Base-by-base conservation (phyloP, 2,329 filamentous ascomycete species). In the Rhynchosporium agropyri region DNA sequence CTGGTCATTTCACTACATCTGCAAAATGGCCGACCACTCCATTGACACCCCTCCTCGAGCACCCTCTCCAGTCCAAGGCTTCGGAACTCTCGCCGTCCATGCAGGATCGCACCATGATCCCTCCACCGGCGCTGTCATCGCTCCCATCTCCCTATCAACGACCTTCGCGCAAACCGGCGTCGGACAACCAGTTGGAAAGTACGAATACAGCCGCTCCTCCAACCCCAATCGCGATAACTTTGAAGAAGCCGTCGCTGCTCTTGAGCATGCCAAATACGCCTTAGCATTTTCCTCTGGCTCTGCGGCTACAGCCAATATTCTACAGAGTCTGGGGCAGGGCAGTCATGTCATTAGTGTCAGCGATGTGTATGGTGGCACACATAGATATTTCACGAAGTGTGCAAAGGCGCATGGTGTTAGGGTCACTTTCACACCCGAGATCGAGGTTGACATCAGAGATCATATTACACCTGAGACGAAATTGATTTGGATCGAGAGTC, bases 371-470 rank as follows among this genome's bases (percentile, higher is more conserved):
- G 95, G 95, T 71, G 95, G 95, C 71, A 99, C 95, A 48, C 95
- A 99, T 80, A 86, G 95, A 73, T 99, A 99, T 82, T 99, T 99
- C 82, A 99, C 95, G 69, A 93, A 97, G 80, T 95, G 98, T 57
- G 95, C 95, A 62, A 88, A 91, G 73, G 92, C 95, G 31, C 95
- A 99, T 77, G 92, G 94, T 72, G 92, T 99, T 60, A 87, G 90
- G 71, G 95, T 98, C 66, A 96, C 94, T 56, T 99, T 99, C 78
- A 94, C 92, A 4, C 92, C 92, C 9, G 88, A 88, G 78, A 96
- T 99, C 73, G 94, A 97, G 79, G 82, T 92, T 67, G 91, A 98
- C 74, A 88, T 98, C 70, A 84, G 85, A 68, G 84, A 88, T 70
- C 85, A 98, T 79, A 96, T 99, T 75, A 90, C 88, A 38, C 85